Percentiles rank a stretch among this genome's conserved stretches.
These are phyloP conservation scores for Penicillium cataractarum DNA, from an alignment of 495 filamentous ascomycete genomes.

Conservation along the genomic window DNA sequence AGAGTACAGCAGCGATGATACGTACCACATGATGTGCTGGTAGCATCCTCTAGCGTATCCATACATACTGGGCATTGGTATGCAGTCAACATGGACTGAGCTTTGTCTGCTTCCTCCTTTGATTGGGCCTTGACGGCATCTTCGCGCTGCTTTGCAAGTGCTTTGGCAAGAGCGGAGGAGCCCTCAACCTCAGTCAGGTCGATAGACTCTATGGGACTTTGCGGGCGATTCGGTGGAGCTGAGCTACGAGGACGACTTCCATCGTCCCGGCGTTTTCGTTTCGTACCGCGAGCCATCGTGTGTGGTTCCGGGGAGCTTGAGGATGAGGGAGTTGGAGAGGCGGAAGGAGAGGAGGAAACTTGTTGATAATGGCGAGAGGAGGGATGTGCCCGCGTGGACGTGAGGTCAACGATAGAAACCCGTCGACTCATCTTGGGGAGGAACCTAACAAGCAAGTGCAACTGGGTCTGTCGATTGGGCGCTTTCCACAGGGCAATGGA, in stretches of 20 bases:
- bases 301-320: neutral
- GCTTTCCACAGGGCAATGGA: neutral
- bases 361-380: neutral
- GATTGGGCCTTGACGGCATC: slow-evolving; percentile 45
- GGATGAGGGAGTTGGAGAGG: neutral
- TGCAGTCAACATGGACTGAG: slow-evolving; percentile 1
- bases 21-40: slow-evolving; percentile 25
- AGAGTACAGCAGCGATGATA: neutral
- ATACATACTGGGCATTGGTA: slow-evolving; percentile 29
- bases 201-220: slow-evolving; percentile 16
- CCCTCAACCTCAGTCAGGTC: slow-evolving; percentile 44
- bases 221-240: neutral
- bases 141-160: slow-evolving; percentile 50
- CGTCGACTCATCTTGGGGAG: slow-evolving; percentile 21
- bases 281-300: slow-evolving; percentile 19
- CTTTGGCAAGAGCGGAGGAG: slow-evolving; percentile 45
- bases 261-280: slow-evolving; percentile 23
- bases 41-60: slow-evolving; percentile 25
- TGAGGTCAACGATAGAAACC: slow-evolving; percentile 22
- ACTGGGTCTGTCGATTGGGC: neutral
- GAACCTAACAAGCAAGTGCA: neutral
- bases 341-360: neutral
- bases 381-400: neutral
- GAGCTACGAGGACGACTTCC: neutral
- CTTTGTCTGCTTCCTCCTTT: slow-evolving; percentile 6